phyloP scores from a whole-genome alignment of 1,139 yeast species.

The Debaryomyces nepalensis region DNA sequence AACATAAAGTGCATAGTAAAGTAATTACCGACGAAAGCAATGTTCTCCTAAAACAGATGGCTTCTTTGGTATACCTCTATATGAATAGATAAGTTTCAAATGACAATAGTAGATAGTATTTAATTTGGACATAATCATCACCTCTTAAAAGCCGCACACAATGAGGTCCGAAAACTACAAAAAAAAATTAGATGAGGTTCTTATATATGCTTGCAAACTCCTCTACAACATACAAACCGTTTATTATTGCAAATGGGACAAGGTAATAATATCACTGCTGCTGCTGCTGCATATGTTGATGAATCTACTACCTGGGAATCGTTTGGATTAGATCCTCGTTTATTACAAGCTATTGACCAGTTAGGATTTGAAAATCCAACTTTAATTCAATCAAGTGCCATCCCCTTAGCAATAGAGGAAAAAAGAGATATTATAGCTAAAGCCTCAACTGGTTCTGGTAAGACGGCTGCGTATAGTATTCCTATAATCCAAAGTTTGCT shows the following conservation, averaged over 20 bases:
- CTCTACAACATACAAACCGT: not conserved
- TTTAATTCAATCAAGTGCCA: slow-evolving; percentile 86
- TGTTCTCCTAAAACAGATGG: no score
- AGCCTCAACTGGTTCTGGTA: slow-evolving; percentile 91
- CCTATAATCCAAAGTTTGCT: slow-evolving; percentile 78
- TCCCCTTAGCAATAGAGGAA: slow-evolving; percentile 86
- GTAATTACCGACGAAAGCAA: no score
- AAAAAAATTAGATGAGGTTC: slow-evolving; percentile 15
- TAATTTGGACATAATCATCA: no score
- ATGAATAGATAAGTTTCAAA: no score
- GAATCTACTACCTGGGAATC: slow-evolving; percentile 73
- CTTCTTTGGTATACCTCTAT: no score
- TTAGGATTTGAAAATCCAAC: slow-evolving; percentile 88
- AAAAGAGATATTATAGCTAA: slow-evolving; percentile 85
- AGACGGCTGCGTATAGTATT: slow-evolving; percentile 81
- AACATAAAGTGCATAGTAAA: no score
- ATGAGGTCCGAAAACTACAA: slow-evolving; percentile 6
- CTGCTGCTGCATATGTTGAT: slow-evolving; percentile 69
- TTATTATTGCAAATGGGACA: slow-evolving; percentile 11
- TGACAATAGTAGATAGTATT: no score
- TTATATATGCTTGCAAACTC: not conserved
- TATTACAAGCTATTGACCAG: slow-evolving; percentile 81
- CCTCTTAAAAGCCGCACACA: slow-evolving; percentile 11
- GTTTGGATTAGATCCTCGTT: slow-evolving; percentile 76
- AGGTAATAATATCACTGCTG: slow-evolving; percentile 32